These are phyloP conservation scores for Ophiosphaerella narmari DNA, from an alignment of 2,329 filamentous ascomycete genomes.

Conservation along the genomic window DNA sequence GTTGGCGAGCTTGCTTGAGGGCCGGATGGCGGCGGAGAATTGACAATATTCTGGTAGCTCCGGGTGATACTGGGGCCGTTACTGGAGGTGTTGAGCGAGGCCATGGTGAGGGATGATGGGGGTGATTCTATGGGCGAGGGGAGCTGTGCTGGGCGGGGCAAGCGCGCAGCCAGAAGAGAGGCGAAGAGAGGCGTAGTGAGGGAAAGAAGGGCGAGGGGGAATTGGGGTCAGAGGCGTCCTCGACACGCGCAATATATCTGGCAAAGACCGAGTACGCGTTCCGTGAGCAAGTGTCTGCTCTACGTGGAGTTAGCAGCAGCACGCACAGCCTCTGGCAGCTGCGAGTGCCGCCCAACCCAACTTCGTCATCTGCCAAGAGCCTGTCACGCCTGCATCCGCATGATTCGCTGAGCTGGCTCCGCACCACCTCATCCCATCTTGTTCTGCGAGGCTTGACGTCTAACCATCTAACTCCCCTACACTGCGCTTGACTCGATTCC, in stretches of 20 bases:
- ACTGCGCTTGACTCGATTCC: neutral
- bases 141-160: slow-evolving; percentile 7
- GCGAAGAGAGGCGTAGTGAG: neutral
- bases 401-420: slow-evolving; percentile 4
- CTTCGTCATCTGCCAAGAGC: slow-evolving; percentile 7
- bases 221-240: neutral
- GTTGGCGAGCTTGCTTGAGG: slow-evolving; percentile 72
- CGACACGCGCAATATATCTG: slow-evolving; percentile 4
- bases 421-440: slow-evolving; percentile 1
- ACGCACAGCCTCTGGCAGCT: slow-evolving; percentile 9
- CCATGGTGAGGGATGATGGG: slow-evolving; percentile 67
- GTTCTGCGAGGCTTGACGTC: neutral
- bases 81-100: slow-evolving; percentile 60
- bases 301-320: slow-evolving; percentile 11
- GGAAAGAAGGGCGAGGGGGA: slow-evolving; percentile 4
- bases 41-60: slow-evolving; percentile 69
- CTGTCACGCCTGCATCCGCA: neutral
- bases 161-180: neutral
- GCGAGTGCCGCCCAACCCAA: slow-evolving; percentile 1
- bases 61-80: slow-evolving; percentile 59
- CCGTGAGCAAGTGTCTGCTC: neutral
- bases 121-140: neutral
- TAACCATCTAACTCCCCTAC: neutral
- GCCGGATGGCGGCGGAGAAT: slow-evolving; percentile 62
- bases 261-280: slow-evolving; percentile 13